These are phyloP conservation scores for Talaromyces stipitatus DNA, from an alignment of 495 filamentous ascomycete species.

Conservation along the genomic window DNA sequence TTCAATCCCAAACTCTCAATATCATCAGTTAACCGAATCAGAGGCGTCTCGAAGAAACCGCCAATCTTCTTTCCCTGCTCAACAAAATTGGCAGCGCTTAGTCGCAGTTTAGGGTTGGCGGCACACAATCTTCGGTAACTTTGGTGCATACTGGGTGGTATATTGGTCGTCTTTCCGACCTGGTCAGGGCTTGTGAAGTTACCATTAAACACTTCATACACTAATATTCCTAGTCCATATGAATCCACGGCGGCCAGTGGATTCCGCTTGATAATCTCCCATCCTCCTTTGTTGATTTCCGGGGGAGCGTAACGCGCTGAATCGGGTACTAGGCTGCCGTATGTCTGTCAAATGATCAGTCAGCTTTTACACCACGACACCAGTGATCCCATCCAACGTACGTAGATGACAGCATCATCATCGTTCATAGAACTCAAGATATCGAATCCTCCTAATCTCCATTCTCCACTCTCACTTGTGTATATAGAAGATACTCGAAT, in stretches of 20 bases:
- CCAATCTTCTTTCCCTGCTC: constrained; percentile 79
- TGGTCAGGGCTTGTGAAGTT: constrained; percentile 63
- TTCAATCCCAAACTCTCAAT: constrained; percentile 90
- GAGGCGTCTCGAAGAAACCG: constrained; percentile 83
- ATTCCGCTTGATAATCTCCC: constrained; percentile 79
- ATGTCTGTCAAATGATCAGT: constrained; percentile 44
- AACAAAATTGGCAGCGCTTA: constrained; percentile 79
- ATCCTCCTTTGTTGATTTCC: constrained; percentile 77
- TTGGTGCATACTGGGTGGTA: constrained; percentile 80
- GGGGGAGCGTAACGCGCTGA: constrained; percentile 74
- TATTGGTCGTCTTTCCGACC: constrained; percentile 72
- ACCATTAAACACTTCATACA: constrained; percentile 91
- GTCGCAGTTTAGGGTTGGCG: constrained; percentile 77
- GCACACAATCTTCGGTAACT: constrained; percentile 84
- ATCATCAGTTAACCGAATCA: constrained; percentile 86
- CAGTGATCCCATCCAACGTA: constrained; percentile 29
- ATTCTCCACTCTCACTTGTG: constrained; percentile 91
- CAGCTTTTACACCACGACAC: not conserved
- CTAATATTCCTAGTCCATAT: constrained; percentile 74
- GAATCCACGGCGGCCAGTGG: constrained; percentile 78
- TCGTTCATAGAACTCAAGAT: constrained; percentile 92
- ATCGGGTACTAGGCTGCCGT: constrained; percentile 80
- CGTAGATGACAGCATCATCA: constrained; percentile 86
- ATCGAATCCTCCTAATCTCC: constrained; percentile 93
- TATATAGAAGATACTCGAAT: constrained; percentile 80